Evolutionary conservation across 1,139 yeast genomes (phyloP), one percentile per base, ranked within the genome.

Genomic region (Nematodospora anomalae): DNA sequence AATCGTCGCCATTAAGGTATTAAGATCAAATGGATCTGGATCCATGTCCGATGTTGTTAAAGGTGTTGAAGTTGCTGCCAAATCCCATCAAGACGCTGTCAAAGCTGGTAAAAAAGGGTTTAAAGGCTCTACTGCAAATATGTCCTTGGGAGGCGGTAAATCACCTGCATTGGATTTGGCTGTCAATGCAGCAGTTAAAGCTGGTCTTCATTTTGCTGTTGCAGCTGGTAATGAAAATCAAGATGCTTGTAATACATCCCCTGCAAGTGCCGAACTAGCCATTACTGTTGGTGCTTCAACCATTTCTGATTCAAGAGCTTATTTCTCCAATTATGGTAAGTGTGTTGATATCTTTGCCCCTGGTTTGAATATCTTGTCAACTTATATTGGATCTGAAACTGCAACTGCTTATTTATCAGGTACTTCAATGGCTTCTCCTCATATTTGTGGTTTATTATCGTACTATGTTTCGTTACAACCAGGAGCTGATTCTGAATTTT

Each of bases 381-480:
- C 95, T 37, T 92, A 89, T 69, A 89, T 86, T 61, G 95, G 96
- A 35, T 83, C 95, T 26, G 80, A 80, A 48, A 33, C 44, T 13
- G 36, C 45, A 16, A 83, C 95, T 49, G 95, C 96, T 43, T 80
- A 92, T 36, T 76, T 92, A 64, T 88, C 97, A 27, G 98, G 98
- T 67, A 92, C 98, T 14, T 92, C 98, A 14, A 92, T 92, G 98
- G 98, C 98, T 24, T 87, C 97, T 31, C 98, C 98, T 37, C 97
- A 92, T 60, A 84, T 92, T 60, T 84, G 89, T 45, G 98, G 98
- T 51, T 75, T 92, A 61, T 73, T 83, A 57, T 70, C 97, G 4
- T 92, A 92, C 76, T 90, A 79, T 68, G 71, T 92, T 53, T 87
- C 97, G 15, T 80, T 92, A 62, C 94, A 87, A 67, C 98, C 98